A percentile compares a stretch with the other conserved stretches of the same genome.
These are phyloP conservation scores for Straminergon stramineum DNA, from an alignment of 225 moss, liverwort and hornwort genomes.

Conservation along the genomic window DNA sequence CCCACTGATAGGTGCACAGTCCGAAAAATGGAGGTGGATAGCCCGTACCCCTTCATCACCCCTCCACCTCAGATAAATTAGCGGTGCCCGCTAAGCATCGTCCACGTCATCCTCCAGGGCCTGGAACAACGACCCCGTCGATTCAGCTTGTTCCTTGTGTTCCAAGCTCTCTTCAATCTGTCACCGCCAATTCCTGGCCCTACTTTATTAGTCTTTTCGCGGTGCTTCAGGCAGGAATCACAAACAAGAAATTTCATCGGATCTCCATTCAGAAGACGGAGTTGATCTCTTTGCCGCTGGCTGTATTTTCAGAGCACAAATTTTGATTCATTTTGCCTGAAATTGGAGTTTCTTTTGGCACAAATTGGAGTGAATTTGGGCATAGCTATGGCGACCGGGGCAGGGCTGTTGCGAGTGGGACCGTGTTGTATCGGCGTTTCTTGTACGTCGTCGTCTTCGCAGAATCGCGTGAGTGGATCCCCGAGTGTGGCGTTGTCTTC, in stretches of 20 bases:
- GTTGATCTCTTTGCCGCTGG: neutral
- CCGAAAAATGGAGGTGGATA: neutral
- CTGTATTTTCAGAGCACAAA: neutral
- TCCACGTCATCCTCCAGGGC: neutral
- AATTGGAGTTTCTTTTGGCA: neutral
- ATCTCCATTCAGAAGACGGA: neutral
- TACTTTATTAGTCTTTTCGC: neutral
- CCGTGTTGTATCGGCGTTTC: conserved; percentile 1
- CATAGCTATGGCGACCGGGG: conserved; percentile 19
- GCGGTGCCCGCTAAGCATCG: neutral
- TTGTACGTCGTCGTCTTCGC: conserved; percentile 5
- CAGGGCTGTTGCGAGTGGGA: conserved; percentile 20
- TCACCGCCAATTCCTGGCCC: conserved; percentile 23
- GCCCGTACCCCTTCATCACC: neutral
- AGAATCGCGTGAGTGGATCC: conserved; percentile 10
- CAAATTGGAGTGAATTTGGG: neutral
- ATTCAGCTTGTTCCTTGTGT: conserved; percentile 22
- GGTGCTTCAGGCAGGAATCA: neutral
- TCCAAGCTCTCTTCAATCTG: neutral
- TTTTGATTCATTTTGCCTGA: neutral
- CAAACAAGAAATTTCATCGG: neutral
- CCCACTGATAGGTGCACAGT: neutral
- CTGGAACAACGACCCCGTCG: neutral
- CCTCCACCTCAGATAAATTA: neutral
- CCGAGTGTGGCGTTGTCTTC: conserved; percentile 9